Conservation (phyloP, 768 basidiomycete genomes). For the Coprinellus aureogranulatus region DNA sequence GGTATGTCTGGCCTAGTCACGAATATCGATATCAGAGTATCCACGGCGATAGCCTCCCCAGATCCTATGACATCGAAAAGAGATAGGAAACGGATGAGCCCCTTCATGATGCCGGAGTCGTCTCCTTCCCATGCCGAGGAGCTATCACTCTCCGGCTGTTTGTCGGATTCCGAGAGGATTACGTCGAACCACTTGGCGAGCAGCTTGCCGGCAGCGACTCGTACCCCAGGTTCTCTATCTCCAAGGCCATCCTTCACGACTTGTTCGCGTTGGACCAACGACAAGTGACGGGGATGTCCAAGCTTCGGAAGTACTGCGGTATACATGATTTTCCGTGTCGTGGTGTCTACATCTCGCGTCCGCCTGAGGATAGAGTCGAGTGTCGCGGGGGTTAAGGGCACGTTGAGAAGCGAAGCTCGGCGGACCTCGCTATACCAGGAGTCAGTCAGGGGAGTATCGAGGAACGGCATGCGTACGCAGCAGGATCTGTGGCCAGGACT, state of each 20-base stretch:
- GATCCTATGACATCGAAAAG: constrained; percentile 64
- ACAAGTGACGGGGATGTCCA: constrained; percentile 69
- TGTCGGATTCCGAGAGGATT: constrained; percentile 39
- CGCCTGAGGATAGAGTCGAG: constrained; percentile 70
- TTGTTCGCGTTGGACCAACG: constrained; percentile 78
- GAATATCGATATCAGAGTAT: constrained; percentile 77
- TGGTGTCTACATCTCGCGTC: constrained; percentile 80
- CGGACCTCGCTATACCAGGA: constrained; percentile 72
- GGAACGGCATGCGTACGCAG: constrained; percentile 42
- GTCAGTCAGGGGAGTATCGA: background rate
- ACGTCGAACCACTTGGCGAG: constrained; percentile 80
- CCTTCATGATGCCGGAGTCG: constrained; percentile 47
- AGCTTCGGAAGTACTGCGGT: constrained; percentile 55
- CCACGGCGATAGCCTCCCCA: constrained; percentile 73
- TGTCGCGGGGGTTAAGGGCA: constrained; percentile 61
- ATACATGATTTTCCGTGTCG: constrained; percentile 79
- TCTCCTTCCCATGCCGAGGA: constrained; percentile 39
- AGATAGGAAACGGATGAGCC: constrained; percentile 41
- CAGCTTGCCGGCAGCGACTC: constrained; percentile 78
- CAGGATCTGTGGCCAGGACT: constrained; percentile 68
- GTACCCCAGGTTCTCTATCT: constrained; percentile 81
- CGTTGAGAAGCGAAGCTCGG: constrained; percentile 76
- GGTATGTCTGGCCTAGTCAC: constrained; percentile 67
- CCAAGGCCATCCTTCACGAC: constrained; percentile 86
- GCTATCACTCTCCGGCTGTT: constrained; percentile 23